Evolutionary conservation across 2,329 filamentous ascomycete species (phyloP).

Genomic region (Xylaria polymorpha): DNA sequence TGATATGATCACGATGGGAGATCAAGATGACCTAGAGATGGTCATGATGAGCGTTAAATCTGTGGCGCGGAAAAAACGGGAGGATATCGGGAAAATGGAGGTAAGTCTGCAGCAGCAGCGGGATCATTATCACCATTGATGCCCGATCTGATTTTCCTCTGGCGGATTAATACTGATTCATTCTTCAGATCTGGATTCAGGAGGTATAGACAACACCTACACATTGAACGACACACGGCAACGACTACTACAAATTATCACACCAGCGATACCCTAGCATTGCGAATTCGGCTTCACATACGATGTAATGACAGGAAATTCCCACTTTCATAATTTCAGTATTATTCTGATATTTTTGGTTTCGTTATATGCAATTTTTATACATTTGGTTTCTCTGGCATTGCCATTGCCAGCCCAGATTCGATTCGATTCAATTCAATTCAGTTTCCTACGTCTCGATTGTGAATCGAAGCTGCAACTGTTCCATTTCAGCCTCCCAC

Average conservation of each 20-base stretch:
- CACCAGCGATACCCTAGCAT: constrained; percentile 51
- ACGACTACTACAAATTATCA: constrained; percentile 42
- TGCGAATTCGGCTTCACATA: constrained; percentile 45
- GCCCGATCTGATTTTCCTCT: not conserved
- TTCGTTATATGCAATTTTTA: constrained; percentile 23
- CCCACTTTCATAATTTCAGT: constrained; percentile 33
- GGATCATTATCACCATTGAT: not conserved
- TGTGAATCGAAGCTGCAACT: constrained; percentile 19
- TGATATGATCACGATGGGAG: constrained; percentile 97
- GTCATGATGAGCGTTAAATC: constrained; percentile 77
- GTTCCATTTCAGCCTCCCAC: not conserved
- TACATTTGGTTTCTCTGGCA: constrained; percentile 15
- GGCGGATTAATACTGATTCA: constrained; percentile 42
- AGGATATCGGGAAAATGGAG: constrained; percentile 94
- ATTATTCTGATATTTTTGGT: constrained; percentile 25
- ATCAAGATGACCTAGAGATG: constrained; percentile 96
- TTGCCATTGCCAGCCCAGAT: constrained; percentile 17
- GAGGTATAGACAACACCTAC: constrained; percentile 54
- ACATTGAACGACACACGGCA: constrained; percentile 38
- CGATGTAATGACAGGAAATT: constrained; percentile 49
- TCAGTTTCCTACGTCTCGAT: not conserved
- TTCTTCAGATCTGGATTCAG: constrained; percentile 61
- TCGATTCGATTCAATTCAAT: not conserved
- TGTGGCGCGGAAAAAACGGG: constrained; percentile 76
- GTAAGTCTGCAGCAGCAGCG: constrained; percentile 65